Evolutionary conservation across 2,329 filamentous ascomycete genomes (phyloP), one percentile per base, ranked within the genome.

Genomic region (Malbranchea cinnamomea): DNA sequence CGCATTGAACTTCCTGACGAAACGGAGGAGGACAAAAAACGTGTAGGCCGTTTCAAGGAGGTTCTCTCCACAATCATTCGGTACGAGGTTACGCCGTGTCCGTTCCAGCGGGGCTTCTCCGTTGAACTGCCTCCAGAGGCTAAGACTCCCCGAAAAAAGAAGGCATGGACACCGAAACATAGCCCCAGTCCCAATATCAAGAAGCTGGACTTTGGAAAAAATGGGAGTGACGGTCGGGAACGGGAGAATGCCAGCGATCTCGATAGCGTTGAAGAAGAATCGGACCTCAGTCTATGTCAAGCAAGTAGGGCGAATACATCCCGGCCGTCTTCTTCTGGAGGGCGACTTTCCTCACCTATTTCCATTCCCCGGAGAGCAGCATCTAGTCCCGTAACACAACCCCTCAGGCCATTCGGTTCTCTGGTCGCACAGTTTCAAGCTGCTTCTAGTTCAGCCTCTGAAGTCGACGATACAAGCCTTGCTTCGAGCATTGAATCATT

Each of bases 51-150:
- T 20, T 61, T 93, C 40, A 80, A 80, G 45, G 59, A 60, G 7
- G 75, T 82, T 6, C 56, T 93, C 16, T 67, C 67, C 31, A 72
- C 74, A 37, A 71, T 92, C 9, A 61, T 93, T 26, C 74, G 78
- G 39, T 93, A 89, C 46, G 85, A 94, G 53, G 80, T 80, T 46
- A 93, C 85, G 0, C 69, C 74, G 25, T 93, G 84, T 50, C 85
- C 85, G 0, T 93, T 94, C 50, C 67, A 75, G 44, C 67, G 83
- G 36, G 67, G 68, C 3, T 91, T 91, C 43, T 75, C 71, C 0
- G 73, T 87, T 7, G 67, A 77, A 29, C 57, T 89, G 11, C 81
- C 81, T 1, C 73, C 80, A 42, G 63, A 68, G 33, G 74, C 75
- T 7, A 63, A 68, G 40, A 70, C 68, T 1, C 77, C 75, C 2